Percentiles rank a stretch among this genome's conserved stretches.
These are phyloP conservation scores for Paramecium pentaurelia DNA, from an alignment of 73 alveolate genomes.

Conservation along the genomic window DNA sequence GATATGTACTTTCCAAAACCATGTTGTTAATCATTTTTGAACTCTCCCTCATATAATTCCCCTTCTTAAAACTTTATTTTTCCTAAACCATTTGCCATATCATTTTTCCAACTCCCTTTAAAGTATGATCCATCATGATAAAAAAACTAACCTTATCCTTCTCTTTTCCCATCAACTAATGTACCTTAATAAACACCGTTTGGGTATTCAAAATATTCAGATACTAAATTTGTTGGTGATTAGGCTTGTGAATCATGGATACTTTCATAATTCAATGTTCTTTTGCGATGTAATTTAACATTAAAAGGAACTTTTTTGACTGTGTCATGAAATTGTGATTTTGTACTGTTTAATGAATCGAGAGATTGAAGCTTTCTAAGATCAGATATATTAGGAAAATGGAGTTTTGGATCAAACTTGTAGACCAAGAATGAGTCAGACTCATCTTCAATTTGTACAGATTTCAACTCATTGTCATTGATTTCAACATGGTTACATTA, in stretches of 20 bases:
- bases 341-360: not conserved
- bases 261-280: not conserved
- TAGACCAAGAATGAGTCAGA: not conserved
- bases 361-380: not conserved
- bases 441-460: not conserved
- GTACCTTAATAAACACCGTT: slow-evolving; percentile 9
- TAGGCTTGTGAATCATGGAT: not conserved
- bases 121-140: slow-evolving; percentile 49
- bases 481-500: slow-evolving; percentile 8
- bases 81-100: slow-evolving; percentile 51
- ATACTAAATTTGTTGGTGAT: not conserved
- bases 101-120: slow-evolving; percentile 52
- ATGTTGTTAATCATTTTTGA: slow-evolving; percentile 31
- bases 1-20: slow-evolving; percentile 37
- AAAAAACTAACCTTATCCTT: slow-evolving; percentile 27
- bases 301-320: not conserved
- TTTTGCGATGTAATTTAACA: not conserved
- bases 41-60: slow-evolving; percentile 50
- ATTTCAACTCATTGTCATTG: not conserved
- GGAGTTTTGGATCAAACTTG: not conserved
- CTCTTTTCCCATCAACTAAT: not conserved
- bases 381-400: not conserved
- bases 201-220: not conserved
- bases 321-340: not conserved
- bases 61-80: slow-evolving; percentile 34